Evolutionary conservation across 1,284 basidiomycete genomes (phyloP).

Genomic region (Tylopilus sp.): DNA sequence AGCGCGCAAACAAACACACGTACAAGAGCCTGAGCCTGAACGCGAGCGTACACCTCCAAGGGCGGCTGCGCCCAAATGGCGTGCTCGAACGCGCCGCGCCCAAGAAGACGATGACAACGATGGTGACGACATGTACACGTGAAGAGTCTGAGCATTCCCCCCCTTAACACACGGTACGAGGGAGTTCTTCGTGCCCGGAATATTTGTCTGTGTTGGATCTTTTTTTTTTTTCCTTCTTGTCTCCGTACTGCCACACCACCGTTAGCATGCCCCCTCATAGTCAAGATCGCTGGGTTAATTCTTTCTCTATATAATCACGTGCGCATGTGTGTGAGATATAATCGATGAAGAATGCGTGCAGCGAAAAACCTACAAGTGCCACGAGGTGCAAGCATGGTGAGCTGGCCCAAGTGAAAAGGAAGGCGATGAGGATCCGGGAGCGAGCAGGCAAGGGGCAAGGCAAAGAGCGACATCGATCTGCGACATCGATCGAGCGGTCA

Average conservation of each 20-base stretch:
- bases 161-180: neutral
- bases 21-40: conserved; percentile 16
- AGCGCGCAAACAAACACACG: conserved; percentile 27
- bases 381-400: too few relatives aligned
- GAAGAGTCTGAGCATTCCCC: neutral
- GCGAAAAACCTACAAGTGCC: conserved; percentile 11
- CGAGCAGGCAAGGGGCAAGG: neutral
- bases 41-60: neutral
- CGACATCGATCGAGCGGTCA: conserved; percentile 4
- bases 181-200: neutral
- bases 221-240: neutral
- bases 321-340: neutral
- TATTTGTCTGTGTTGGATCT: neutral
- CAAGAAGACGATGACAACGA: conserved; percentile 6
- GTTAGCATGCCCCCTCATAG: neutral
- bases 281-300: neutral
- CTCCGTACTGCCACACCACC: too few relatives aligned
- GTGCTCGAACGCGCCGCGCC: conserved; percentile 2
- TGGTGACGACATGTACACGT: conserved; percentile 32
- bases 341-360: neutral
- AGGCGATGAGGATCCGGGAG: neutral
- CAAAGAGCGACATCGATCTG: too few relatives aligned
- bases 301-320: neutral
- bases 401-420: neutral
- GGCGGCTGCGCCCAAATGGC: conserved; percentile 9